These are phyloP conservation scores for Omphalea diandra DNA, from an alignment of 441 rosid genomes.

Conservation along the genomic window DNA sequence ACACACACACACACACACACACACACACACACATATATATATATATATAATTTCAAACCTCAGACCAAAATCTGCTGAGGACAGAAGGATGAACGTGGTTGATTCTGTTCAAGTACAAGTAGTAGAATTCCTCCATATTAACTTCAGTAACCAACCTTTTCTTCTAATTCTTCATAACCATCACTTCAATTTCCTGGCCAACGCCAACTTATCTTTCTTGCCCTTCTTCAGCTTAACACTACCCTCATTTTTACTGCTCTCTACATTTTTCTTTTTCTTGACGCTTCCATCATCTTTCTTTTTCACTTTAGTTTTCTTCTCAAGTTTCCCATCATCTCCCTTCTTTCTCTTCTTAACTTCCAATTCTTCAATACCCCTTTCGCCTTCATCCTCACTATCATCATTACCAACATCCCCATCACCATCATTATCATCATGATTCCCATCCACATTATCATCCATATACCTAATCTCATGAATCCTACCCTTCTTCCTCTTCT, in stretches of 20 bases:
- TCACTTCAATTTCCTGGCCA: constrained; percentile 1
- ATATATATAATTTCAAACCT: too few species aligned
- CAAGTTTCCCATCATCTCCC: constrained; percentile 16
- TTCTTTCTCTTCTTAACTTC: constrained; percentile 40
- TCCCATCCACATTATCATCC: constrained; percentile 48
- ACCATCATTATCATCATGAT: constrained; percentile 25
- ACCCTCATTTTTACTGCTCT: constrained; percentile 15
- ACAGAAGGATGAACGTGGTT: not conserved
- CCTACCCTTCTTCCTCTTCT: constrained; percentile 72
- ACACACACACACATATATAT: too few species aligned
- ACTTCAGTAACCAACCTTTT: not conserved
- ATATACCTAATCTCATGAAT: constrained; percentile 76
- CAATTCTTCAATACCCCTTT: constrained; percentile 21
- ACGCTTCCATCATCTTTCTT: constrained; percentile 20
- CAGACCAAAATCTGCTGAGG: constrained; percentile 5
- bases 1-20: not conserved
- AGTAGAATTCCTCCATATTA: not conserved
- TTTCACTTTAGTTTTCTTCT: constrained; percentile 7
- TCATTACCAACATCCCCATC: constrained; percentile 19
- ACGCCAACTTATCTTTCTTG: not conserved
- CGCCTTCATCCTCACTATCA: constrained; percentile 22
- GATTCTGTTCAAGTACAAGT: constrained; percentile 13
- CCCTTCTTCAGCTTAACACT: constrained; percentile 25
- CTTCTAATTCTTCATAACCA: not conserved
- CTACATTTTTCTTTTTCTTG: constrained; percentile 12